Conservation (phyloP, 306 rosid species). For the Pyrus betulifolia region DNA sequence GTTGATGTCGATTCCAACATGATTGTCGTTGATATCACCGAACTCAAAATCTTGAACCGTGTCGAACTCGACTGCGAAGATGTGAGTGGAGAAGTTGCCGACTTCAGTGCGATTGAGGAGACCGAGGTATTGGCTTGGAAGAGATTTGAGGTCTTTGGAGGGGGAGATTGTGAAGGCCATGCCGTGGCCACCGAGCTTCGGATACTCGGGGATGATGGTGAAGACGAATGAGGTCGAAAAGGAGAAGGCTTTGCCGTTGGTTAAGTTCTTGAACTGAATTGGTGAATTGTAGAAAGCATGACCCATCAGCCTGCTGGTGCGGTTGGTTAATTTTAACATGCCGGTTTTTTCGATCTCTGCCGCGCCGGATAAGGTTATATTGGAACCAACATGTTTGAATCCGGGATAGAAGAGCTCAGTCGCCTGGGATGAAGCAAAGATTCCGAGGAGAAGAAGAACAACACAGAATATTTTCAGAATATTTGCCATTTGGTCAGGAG, state of each 20-base stretch:
- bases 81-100: conserved; percentile 57
- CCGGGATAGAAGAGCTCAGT: conserved; percentile 41
- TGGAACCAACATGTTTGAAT: conserved; percentile 32
- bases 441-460: conserved; percentile 21
- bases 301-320: conserved; percentile 41
- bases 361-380: conserved; percentile 35
- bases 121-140: conserved; percentile 78
- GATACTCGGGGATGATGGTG: conserved; percentile 65
- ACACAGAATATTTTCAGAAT: conserved; percentile 13
- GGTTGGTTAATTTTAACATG: conserved; percentile 50
- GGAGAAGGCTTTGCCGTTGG: conserved; percentile 48
- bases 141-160: conserved; percentile 42
- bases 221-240: conserved; percentile 67
- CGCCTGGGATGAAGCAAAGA: conserved; percentile 30
- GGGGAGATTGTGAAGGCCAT: conserved; percentile 56
- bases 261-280: conserved; percentile 49
- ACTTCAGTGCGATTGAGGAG: conserved; percentile 46
- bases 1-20: conserved; percentile 69
- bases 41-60: conserved; percentile 83
- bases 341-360: conserved; percentile 46
- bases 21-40: conserved; percentile 72
- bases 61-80: conserved; percentile 80
- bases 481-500: conserved; percentile 22
- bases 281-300: conserved; percentile 47
- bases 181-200: conserved; percentile 85